Evolutionary conservation across 2,329 filamentous ascomycete species (phyloP).

Genomic region (Monosporascus sp.): DNA sequence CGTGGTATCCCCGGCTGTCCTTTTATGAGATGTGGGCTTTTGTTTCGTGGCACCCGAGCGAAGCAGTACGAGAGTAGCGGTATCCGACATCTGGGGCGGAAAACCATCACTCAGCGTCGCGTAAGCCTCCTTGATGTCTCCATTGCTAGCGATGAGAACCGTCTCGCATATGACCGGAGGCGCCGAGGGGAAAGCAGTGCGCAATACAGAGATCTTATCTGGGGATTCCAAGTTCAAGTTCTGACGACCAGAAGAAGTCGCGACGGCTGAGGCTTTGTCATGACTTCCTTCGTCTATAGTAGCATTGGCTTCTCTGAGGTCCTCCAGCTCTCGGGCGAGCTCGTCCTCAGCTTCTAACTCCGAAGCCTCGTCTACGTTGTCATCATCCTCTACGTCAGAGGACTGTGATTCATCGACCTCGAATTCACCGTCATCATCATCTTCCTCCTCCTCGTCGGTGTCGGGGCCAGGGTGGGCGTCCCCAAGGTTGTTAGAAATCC

Average conservation of each 20-base stretch:
- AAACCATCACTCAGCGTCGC: conserved; percentile 28
- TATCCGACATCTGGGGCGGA: conserved; percentile 21
- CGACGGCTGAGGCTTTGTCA: conserved; percentile 9
- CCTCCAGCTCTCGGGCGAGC: conserved; percentile 38
- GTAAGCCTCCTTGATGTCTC: conserved; percentile 35
- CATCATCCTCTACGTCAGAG: background rate
- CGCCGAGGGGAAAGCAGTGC: conserved; percentile 38
- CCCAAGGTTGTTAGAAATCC: conserved; percentile 26
- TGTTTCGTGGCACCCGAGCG: background rate
- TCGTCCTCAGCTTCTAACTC: conserved; percentile 25
- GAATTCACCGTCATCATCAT: conserved; percentile 16
- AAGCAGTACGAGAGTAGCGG: conserved; percentile 8
- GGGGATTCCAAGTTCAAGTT: conserved; percentile 17
- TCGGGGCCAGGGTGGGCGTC: conserved; percentile 11
- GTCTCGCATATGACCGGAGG: conserved; percentile 30
- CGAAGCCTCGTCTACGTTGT: background rate
- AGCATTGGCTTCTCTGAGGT: conserved; percentile 36
- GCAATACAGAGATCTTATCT: conserved; percentile 33
- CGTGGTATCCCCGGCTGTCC: background rate
- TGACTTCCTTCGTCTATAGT: conserved; percentile 15
- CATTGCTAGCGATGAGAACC: conserved; percentile 27
- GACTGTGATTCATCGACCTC: background rate
- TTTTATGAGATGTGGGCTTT: background rate
- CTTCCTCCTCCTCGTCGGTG: conserved; percentile 25
- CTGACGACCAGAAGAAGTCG: background rate